Base-by-base conservation (phyloP, 129 eudicot species). In the Tagetes erecta region DNA sequence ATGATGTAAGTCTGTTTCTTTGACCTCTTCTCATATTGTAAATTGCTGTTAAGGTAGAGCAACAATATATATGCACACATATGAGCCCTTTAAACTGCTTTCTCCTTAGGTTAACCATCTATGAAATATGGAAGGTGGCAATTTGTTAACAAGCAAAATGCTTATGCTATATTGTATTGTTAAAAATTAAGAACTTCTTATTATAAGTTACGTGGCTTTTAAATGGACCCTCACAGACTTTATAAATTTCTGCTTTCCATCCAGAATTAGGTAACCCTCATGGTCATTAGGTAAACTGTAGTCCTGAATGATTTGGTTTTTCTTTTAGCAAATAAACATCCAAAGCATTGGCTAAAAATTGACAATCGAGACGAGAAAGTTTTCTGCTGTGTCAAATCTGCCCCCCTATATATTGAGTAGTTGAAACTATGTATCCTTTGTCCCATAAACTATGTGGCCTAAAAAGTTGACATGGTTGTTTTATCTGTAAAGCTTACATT, bases 1-100 rank as follows among this genome's bases (percentile, higher is more conserved):
- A 88, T 93, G 98, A 93, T 93, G 98, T 93, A 90, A 93, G 97
- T 80, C 70, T 72, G 52, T 10, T 50, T 65, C 72, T 37, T 56
- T 14, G 41, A 56, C 50, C 27, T 20, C 27, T 20, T 20, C 27
- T 20, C 0, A 8, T 31, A 57, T 30, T 31, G 36, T 33, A 3
- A 59, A 34, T 3, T 34, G 12, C 34, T 59, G 65, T 59, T 58
- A 59, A 3, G 8, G 33, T 58, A 20, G 27, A 20, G 27, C 27
- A 20, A 33, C 12, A 31, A n/a, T 40, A 58, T 33, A 6, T 7
- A 33, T 33, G n/a, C 33, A n/a, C 37, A 4, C 38, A 57, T 3
- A 13, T 58, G 64, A 33, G 10, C 40, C 40, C 40, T 31, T 40
- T 39, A 41, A 38, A 64, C 53, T 56, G 4, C 33, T 13, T 68